A percentile compares a stretch with the other conserved stretches of the same genome.
These are phyloP conservation scores for Sapria himalayana DNA, from an alignment of 345 rosid species.

Conservation along the genomic window DNA sequence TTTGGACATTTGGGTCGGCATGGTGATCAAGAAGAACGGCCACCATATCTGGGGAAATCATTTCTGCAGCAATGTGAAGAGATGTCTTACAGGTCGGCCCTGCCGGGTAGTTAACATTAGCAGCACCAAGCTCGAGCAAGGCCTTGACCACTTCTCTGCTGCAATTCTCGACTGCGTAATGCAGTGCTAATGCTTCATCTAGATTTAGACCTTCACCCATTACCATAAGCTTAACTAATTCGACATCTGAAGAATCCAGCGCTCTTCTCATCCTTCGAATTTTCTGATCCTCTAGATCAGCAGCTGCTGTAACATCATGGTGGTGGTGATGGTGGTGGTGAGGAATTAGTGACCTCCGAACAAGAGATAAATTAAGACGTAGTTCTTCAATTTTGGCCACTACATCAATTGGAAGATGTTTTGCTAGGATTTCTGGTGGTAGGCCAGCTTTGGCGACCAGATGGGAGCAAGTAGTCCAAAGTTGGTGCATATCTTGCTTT, in stretches of 20 bases:
- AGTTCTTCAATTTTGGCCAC: slow-evolving; percentile 87
- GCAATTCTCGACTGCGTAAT: slow-evolving; percentile 90
- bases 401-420: slow-evolving; percentile 77
- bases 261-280: slow-evolving; percentile 88
- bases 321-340: slow-evolving; percentile 34
- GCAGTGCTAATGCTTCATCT: slow-evolving; percentile 79
- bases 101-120: slow-evolving; percentile 83
- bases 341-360: slow-evolving; percentile 35
- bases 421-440: slow-evolving; percentile 76
- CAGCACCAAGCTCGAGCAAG: slow-evolving; percentile 92
- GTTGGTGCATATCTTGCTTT: slow-evolving; percentile 91
- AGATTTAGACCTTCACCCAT: slow-evolving; percentile 99
- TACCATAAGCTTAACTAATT: slow-evolving; percentile 91
- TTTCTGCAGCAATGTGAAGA: slow-evolving; percentile 83
- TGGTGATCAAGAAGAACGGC: slow-evolving; percentile 90
- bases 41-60: slow-evolving; percentile 99
- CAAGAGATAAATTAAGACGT: slow-evolving; percentile 60
- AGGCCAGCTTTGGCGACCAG: slow-evolving; percentile 91
- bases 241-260: slow-evolving; percentile 85
- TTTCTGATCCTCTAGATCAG: slow-evolving; percentile 85
- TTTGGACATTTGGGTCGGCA: slow-evolving; percentile 80
- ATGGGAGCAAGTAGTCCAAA: slow-evolving; percentile 95
- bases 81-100: slow-evolving; percentile 88
- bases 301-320: slow-evolving; percentile 31
- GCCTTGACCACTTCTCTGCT: slow-evolving; percentile 97